These are phyloP conservation scores for Alternaria dauci DNA, from an alignment of 2,329 filamentous ascomycete genomes.

Conservation along the genomic window DNA sequence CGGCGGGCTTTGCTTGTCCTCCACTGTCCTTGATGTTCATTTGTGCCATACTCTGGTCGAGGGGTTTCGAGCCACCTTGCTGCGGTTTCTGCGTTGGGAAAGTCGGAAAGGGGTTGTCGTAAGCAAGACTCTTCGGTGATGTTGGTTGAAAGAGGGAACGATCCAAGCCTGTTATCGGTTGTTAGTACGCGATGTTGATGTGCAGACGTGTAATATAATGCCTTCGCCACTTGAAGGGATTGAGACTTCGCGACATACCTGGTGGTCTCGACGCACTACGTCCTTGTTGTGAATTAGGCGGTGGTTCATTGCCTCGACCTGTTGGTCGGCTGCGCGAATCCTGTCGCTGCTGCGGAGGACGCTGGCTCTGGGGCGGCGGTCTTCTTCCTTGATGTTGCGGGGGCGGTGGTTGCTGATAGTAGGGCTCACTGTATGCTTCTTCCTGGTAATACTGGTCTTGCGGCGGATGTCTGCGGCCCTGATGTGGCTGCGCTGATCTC, in stretches of 20 bases:
- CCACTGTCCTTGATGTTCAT: constrained; percentile 43
- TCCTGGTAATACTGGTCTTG: constrained; percentile 39
- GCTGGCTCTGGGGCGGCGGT: constrained; percentile 30
- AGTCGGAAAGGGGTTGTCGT: constrained; percentile 60
- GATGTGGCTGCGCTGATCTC: constrained; percentile 25
- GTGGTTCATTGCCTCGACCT: constrained; percentile 35
- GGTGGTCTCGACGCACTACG: constrained; percentile 37
- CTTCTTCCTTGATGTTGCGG: constrained; percentile 31
- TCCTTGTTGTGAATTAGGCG: constrained; percentile 32
- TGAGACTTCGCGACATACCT: constrained; percentile 32
- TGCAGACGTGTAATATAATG: background rate
- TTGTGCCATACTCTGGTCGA: constrained; percentile 48
- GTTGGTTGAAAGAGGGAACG: constrained; percentile 42
- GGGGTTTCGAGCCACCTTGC: constrained; percentile 23
- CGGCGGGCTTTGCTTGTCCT: constrained; percentile 25
- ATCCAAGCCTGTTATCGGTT: constrained; percentile 36
- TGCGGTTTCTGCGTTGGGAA: constrained; percentile 50
- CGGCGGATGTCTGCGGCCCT: constrained; percentile 26
- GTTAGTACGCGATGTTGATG: constrained; percentile 12
- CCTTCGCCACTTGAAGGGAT: background rate
- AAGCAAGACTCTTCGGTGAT: constrained; percentile 37
- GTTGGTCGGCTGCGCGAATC: constrained; percentile 38
- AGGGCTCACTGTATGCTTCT: constrained; percentile 36
- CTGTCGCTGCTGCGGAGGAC: constrained; percentile 35
- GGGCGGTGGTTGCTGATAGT: constrained; percentile 38